These are phyloP conservation scores for Syncephalastrum contaminatum DNA, from an alignment of 371 early-diverging fungal genomes.

Conservation along the genomic window DNA sequence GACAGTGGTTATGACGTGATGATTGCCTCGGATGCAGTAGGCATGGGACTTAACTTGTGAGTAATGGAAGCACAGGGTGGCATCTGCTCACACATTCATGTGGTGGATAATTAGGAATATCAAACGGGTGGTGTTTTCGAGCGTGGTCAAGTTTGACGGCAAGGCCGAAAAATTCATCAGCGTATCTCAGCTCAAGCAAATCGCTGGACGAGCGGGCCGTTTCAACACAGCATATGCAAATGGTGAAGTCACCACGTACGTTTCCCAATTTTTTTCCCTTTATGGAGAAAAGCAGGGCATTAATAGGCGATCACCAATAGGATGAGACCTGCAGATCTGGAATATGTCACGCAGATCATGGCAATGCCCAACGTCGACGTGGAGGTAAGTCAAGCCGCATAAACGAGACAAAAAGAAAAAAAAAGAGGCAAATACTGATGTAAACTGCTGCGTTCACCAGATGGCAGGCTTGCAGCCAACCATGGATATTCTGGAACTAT, in stretches of 20 bases:
- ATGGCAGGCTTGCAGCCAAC: slow-evolving; percentile 80
- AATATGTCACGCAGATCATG: slow-evolving; percentile 33
- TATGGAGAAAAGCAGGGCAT: slow-evolving; percentile 4
- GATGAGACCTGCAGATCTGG: slow-evolving; percentile 25
- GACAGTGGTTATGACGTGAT: slow-evolving; percentile 79
- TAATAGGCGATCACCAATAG: slow-evolving; percentile 21
- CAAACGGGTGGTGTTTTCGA: slow-evolving; percentile 81
- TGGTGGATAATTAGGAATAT: slow-evolving; percentile 62
- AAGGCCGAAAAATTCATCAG: slow-evolving; percentile 44
- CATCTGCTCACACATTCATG: not conserved
- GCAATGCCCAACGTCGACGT: slow-evolving; percentile 25
- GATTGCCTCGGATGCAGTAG: slow-evolving; percentile 95
- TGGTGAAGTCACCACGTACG: slow-evolving; percentile 69
- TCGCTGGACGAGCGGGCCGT: slow-evolving; percentile 95
- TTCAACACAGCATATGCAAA: slow-evolving; percentile 66
- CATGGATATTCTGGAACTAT: slow-evolving; percentile 78
- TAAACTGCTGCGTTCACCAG: slow-evolving; percentile 21
- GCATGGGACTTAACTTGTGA: slow-evolving; percentile 95
- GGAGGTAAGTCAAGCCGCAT: slow-evolving; percentile 20
- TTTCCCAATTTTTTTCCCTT: slow-evolving; percentile 6
- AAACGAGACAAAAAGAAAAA: not conserved
- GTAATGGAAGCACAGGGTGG: slow-evolving; percentile 15
- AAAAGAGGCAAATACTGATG: too few species aligned
- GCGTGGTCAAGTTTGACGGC: slow-evolving; percentile 81
- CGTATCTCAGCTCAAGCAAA: slow-evolving; percentile 86